A percentile compares a stretch with the other conserved stretches of the same genome.
These are phyloP conservation scores for Alectoria sarmentosa DNA, from an alignment of 495 filamentous ascomycete genomes.

Conservation along the genomic window DNA sequence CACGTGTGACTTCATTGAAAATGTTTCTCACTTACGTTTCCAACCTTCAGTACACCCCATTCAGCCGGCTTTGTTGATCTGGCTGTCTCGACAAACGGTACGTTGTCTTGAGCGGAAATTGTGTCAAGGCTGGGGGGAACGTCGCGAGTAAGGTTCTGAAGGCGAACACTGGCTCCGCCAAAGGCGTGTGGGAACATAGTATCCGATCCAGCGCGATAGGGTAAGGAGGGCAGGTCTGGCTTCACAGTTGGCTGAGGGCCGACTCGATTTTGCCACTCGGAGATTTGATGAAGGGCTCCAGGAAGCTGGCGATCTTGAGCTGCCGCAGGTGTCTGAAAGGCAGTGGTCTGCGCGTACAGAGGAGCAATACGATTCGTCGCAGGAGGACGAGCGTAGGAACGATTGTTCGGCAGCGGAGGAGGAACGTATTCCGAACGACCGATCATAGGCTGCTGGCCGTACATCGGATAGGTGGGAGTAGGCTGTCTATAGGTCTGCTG, in stretches of 20 bases:
- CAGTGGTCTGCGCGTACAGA: constrained; percentile 7
- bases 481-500: constrained; percentile 1
- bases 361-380: constrained; percentile 19
- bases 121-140: constrained; percentile 12
- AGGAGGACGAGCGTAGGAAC: constrained; percentile 16
- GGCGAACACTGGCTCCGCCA: constrained; percentile 19
- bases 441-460: background rate
- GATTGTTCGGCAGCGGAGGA: constrained; percentile 8
- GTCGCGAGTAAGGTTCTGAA: constrained; percentile 20
- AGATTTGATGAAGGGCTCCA: background rate
- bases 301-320: constrained; percentile 6
- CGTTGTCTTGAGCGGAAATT: constrained; percentile 10
- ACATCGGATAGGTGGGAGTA: background rate
- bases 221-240: constrained; percentile 17
- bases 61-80: constrained; percentile 22
- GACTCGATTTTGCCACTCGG: constrained; percentile 21
- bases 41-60: constrained; percentile 42
- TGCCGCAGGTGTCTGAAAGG: constrained; percentile 2
- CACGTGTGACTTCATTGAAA: background rate
- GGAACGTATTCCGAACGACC: constrained; percentile 2
- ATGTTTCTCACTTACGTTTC: constrained; percentile 36
- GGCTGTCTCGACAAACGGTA: constrained; percentile 24
- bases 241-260: constrained; percentile 6
- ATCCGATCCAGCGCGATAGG: constrained; percentile 26
- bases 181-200: constrained; percentile 20